Percentiles rank a stretch among this genome's conserved stretches.
phyloP scores from a whole-genome alignment of 805 yeast genomes.

The Blastobotrys terrestris region DNA sequence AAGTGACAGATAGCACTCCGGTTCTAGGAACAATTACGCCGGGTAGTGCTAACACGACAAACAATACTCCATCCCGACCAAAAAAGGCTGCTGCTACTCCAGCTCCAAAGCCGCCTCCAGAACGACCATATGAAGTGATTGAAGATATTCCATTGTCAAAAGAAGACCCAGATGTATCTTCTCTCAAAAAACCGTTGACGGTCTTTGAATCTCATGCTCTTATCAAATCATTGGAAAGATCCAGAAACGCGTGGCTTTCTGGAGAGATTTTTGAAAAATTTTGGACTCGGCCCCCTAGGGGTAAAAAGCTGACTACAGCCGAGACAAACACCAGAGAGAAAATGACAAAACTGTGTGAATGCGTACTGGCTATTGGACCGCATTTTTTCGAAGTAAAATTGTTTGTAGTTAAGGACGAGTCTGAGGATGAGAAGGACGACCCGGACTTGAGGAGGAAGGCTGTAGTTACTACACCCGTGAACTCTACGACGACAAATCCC shows the following conservation, averaged over 20 bases:
- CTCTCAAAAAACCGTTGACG: slow-evolving; percentile 59
- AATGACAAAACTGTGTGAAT: slow-evolving; percentile 84
- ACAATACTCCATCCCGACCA: neutral
- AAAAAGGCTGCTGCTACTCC: neutral
- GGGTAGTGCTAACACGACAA: neutral
- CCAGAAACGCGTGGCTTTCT: slow-evolving; percentile 63
- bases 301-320: slow-evolving; percentile 42
- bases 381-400: slow-evolving; percentile 72
- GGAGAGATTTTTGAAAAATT: slow-evolving; percentile 66
- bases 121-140: slow-evolving; percentile 54
- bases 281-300: slow-evolving; percentile 69
- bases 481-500: no score
- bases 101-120: neutral
- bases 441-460: slow-evolving; percentile 1
- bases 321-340: slow-evolving; percentile 66
- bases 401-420: slow-evolving; percentile 81
- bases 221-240: slow-evolving; percentile 50
- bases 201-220: slow-evolving; percentile 57
- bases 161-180: slow-evolving; percentile 56
- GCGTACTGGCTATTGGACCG: slow-evolving; percentile 69
- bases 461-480: no score
- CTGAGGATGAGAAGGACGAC: slow-evolving; percentile 3
- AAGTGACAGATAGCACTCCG: neutral
- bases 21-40: neutral
- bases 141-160: slow-evolving; percentile 63